Evolutionary conservation across 495 filamentous ascomycete species (phyloP).

Genomic region (Penicillium maclennaniae): DNA sequence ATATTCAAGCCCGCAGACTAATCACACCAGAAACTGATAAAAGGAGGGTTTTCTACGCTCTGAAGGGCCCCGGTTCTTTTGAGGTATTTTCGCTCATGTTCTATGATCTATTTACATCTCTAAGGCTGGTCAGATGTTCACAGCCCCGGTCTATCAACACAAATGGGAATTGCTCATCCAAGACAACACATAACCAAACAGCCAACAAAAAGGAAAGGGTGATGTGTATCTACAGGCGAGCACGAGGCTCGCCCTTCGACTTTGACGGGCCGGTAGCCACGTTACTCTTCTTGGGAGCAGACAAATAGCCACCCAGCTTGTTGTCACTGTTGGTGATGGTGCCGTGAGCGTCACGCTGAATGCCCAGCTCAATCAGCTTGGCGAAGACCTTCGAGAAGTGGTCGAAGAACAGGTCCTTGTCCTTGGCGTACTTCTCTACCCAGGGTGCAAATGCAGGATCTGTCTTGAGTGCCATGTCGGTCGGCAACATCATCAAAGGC

Average conservation of each 20-base stretch:
- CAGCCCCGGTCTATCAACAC: conserved; percentile 21
- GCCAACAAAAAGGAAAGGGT: neutral
- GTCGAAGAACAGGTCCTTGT: conserved; percentile 59
- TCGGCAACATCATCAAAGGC: conserved; percentile 54
- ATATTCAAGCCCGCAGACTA: neutral
- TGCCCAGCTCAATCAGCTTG: conserved; percentile 60
- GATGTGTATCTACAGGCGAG: conserved; percentile 24
- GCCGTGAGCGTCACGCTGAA: conserved; percentile 49
- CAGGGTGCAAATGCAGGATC: conserved; percentile 43
- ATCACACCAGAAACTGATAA: neutral
- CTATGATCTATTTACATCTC: conserved; percentile 31
- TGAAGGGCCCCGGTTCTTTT: neutral
- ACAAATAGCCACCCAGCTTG: conserved; percentile 49
- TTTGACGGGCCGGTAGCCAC: conserved; percentile 38
- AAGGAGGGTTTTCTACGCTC: neutral
- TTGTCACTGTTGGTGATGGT: conserved; percentile 51
- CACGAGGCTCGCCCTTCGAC: conserved; percentile 21
- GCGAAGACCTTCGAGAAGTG: conserved; percentile 57
- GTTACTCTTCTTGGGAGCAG: conserved; percentile 57
- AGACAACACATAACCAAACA: conserved; percentile 11
- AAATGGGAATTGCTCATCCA: conserved; percentile 17
- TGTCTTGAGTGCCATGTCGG: conserved; percentile 39
- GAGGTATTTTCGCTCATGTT: conserved; percentile 19
- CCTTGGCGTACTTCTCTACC: conserved; percentile 56
- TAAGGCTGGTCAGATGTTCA: neutral